A percentile compares a stretch with the other conserved stretches of the same genome.
Evolutionary conservation across 192 early-diverging fungal genomes (phyloP).

Genomic region (Geranomyces michiganensis): DNA sequence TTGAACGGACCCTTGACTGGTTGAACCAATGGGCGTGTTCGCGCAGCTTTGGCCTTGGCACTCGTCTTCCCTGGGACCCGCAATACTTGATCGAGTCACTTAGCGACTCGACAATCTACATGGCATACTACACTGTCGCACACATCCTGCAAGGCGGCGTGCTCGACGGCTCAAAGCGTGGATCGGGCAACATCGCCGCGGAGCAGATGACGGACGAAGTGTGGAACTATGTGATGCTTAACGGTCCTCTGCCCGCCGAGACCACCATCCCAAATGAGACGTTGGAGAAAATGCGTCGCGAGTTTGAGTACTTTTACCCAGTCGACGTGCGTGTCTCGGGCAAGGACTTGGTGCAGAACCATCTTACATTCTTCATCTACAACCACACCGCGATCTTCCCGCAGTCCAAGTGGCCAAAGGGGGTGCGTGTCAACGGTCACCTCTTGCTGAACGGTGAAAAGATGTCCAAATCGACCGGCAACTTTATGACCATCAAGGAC

Average conservation of each 20-base stretch:
- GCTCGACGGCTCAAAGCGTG: constrained; percentile 80
- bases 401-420: constrained; percentile 83
- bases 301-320: constrained; percentile 98
- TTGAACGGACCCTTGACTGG: constrained; percentile 88
- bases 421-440: constrained; percentile 90
- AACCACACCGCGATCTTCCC: constrained; percentile 96
- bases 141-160: constrained; percentile 85
- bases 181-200: constrained; percentile 73
- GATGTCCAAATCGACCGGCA: constrained; percentile 98
- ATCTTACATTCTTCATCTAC: constrained; percentile 96
- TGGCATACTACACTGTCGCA: constrained; percentile 99
- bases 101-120: constrained; percentile 99
- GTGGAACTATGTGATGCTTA: constrained; percentile 89
- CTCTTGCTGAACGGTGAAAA: constrained; percentile 93
- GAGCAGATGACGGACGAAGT: constrained; percentile 90
- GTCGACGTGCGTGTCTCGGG: constrained; percentile 94
- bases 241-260: constrained; percentile 60
- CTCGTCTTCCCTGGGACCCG: constrained; percentile 90
- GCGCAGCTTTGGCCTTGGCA: constrained; percentile 90
- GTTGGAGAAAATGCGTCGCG: constrained; percentile 80
- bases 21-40: constrained; percentile 97
- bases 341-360: constrained; percentile 97
- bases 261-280: constrained; percentile 65
- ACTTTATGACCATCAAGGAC: constrained; percentile 86
- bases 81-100: constrained; percentile 93